Conservation (phyloP, 805 yeast species). For the Komagataella mondaviorum region DNA sequence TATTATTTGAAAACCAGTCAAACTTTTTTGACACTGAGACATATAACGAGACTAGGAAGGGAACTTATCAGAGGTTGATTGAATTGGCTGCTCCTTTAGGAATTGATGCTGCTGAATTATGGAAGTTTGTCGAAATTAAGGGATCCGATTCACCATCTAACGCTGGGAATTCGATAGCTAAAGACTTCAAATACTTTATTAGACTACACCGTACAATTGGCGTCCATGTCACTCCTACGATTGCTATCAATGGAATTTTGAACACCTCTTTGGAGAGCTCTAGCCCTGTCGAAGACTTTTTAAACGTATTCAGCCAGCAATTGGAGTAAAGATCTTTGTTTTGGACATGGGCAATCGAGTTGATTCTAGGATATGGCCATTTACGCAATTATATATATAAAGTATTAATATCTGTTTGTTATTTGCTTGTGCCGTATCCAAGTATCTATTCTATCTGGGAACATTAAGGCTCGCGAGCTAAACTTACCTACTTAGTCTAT, state of each 20-base stretch:
- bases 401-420: no score
- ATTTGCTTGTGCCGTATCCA: no score
- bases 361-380: no score
- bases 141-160: conserved; percentile 25
- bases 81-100: conserved; percentile 26
- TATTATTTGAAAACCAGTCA: conserved; percentile 41
- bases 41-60: conserved; percentile 36
- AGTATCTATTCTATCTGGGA: no score
- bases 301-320: conserved; percentile 18
- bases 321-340: not conserved
- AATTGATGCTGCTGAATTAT: conserved; percentile 17
- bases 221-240: conserved; percentile 79
- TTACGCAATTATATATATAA: no score
- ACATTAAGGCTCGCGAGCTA: not conserved
- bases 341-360: no score
- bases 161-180: conserved; percentile 42
- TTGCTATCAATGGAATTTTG: conserved; percentile 53
- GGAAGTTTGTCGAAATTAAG: conserved; percentile 16
- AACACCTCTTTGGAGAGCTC: conserved; percentile 49
- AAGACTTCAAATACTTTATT: conserved; percentile 63
- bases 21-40: conserved; percentile 51
- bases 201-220: conserved; percentile 64
- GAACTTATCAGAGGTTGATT: conserved; percentile 40
- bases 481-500: no score
- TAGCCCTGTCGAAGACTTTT: conserved; percentile 31